Evolutionary conservation across 805 yeast species (phyloP), one percentile per base, ranked within the genome.

Genomic region (Candida nonsorbophila): DNA sequence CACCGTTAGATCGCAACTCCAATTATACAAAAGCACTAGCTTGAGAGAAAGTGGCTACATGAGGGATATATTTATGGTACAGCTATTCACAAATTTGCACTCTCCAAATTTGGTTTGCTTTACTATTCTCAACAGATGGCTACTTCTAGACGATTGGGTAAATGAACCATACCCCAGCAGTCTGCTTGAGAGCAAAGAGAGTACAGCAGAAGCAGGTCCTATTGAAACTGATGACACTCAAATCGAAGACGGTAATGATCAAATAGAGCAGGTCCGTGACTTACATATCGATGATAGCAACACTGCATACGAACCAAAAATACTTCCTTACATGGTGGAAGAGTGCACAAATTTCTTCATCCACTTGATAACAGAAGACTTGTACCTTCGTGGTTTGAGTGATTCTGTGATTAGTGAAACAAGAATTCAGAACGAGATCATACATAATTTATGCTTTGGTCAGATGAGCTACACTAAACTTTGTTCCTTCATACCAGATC

Each of bases 21-120:
- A 78, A 41, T 77, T 87, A 33, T 90, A 90, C 51, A 72, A 82
- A 22, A 79, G 75, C 34, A 72, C 87, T 8, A 83, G 86, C 4
- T 67, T 88, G 28, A 65, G 97, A 31, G 97, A 88, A 39, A 74
- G 76, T 36, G 94, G 96, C 0, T 88, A 70, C 47, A 65, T 77
- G 42, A 69, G 94, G 41, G 97, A 92, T 44, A 50, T 90, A 13
- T 83, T 72, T 47, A 60, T 84, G 46, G 64, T 75, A 1, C 97
- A 92, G 41, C 62, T 81, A 37, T 76, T 76, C 24, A 56, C 72
- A 3, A 66, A 72, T 6, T 44, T 62, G 10, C 51, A 54, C 25
- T 63, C 73, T 12, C 79, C 88, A 0, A 67, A 77, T 31, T 57
- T 67, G 4, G 74, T 75, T 1, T 57, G 82, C 37, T 62, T 71